phyloP scores from a whole-genome alignment of 495 filamentous ascomycete species.

The Podospora pseudoanserina region DNA sequence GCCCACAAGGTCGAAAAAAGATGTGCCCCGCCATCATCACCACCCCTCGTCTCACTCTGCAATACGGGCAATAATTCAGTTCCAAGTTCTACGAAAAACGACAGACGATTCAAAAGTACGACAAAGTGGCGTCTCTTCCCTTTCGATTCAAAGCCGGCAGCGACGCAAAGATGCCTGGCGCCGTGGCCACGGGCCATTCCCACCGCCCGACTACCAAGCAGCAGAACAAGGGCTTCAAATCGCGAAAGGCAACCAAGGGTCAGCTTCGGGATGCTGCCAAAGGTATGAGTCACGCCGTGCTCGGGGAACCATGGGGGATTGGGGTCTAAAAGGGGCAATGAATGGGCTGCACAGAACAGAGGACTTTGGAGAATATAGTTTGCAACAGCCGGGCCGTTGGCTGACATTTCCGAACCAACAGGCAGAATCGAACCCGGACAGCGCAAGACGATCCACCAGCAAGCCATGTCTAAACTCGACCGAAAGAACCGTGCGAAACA shows the following conservation, averaged over 20 bases:
- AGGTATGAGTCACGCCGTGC: slow-evolving; percentile 49
- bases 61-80: slow-evolving; percentile 8
- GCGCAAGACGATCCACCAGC: slow-evolving; percentile 88
- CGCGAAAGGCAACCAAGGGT: slow-evolving; percentile 81
- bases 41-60: slow-evolving; percentile 16
- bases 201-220: slow-evolving; percentile 89
- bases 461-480: slow-evolving; percentile 95
- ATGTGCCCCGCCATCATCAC: slow-evolving; percentile 31
- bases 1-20: slow-evolving; percentile 29
- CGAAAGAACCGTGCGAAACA: slow-evolving; percentile 91
- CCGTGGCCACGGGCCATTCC: slow-evolving; percentile 61
- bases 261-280: slow-evolving; percentile 76
- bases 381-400: neutral
- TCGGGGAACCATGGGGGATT: neutral
- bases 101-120: neutral
- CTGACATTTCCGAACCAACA: slow-evolving; percentile 20
- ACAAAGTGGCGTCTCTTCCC: slow-evolving; percentile 67
- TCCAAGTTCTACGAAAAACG: neutral
- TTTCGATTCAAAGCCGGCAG: slow-evolving; percentile 85
- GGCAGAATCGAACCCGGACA: slow-evolving; percentile 53
- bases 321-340: neutral
- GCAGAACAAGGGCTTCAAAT: slow-evolving; percentile 85
- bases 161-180: slow-evolving; percentile 58
- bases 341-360: neutral
- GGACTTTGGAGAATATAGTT: neutral